Conservation (phyloP, 2,329 filamentous ascomycete genomes). For the Cladosporium cucumerinum region DNA sequence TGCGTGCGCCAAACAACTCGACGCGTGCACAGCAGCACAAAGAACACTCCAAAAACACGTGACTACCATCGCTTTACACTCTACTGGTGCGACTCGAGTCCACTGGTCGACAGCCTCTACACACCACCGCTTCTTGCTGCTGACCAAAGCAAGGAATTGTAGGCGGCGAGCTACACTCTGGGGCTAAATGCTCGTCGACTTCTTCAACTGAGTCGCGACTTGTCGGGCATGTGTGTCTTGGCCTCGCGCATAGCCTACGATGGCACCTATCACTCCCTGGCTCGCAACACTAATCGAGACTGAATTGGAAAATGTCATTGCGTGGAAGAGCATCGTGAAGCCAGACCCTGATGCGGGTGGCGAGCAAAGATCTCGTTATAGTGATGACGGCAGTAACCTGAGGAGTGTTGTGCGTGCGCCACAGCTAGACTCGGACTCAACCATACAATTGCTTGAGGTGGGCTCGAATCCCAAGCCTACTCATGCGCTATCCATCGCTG, state of each 20-base stretch:
- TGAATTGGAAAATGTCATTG: slow-evolving; percentile 28
- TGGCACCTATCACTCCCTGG: slow-evolving; percentile 29
- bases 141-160: not conserved
- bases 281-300: slow-evolving; percentile 26
- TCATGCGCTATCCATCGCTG: not conserved
- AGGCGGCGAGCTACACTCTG: not conserved
- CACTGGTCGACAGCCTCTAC: not conserved
- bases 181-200: not conserved
- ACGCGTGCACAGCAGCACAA: no score
- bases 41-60: no score
- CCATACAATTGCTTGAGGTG: slow-evolving; percentile 24
- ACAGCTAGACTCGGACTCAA: slow-evolving; percentile 14
- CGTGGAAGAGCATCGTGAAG: slow-evolving; percentile 28
- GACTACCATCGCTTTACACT: not conserved
- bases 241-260: not conserved
- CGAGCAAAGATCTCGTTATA: slow-evolving; percentile 19
- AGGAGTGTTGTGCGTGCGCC: slow-evolving; percentile 21
- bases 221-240: not conserved
- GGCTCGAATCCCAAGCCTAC: not conserved
- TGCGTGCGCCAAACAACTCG: no score
- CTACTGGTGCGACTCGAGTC: not conserved
- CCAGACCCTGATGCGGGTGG: slow-evolving; percentile 22
- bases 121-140: not conserved
- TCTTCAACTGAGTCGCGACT: not conserved
- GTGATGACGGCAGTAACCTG: slow-evolving; percentile 34